Percentiles rank a stretch among this genome's conserved stretches.
Conservation (phyloP, 2,329 filamentous ascomycete species). For the Pseudofabraea citricarpa region DNA sequence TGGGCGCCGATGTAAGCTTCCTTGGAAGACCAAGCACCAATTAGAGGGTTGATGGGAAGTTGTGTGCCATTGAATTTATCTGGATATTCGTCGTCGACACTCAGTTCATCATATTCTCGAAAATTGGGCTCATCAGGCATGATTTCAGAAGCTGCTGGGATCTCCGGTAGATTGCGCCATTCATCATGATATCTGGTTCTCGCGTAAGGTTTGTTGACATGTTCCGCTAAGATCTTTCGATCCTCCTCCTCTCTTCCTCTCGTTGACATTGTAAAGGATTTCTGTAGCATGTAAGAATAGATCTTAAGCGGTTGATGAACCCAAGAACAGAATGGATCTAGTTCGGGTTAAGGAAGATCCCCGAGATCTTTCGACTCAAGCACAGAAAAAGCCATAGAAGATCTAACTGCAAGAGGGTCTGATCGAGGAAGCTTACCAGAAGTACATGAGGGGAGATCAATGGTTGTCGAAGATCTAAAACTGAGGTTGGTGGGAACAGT, state of each 20-base stretch:
- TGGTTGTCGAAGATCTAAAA: no score
- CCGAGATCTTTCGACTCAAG: no score
- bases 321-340: not conserved
- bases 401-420: no score
- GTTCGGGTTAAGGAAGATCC: not conserved
- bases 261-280: no score
- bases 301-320: not conserved
- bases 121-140: conserved; percentile 21
- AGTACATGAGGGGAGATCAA: no score
- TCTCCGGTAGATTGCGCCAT: conserved; percentile 42
- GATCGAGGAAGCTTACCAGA: no score
- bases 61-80: conserved; percentile 1
- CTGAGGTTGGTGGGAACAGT: no score
- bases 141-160: conserved; percentile 51
- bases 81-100: conserved; percentile 19
- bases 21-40: conserved; percentile 53
- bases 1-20: conserved; percentile 67
- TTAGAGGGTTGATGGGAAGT: conserved; percentile 47
- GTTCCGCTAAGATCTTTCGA: conserved; percentile 2
- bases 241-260: no score
- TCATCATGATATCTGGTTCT: conserved; percentile 2
- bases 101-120: conserved; percentile 11
- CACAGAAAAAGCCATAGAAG: no score
- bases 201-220: conserved; percentile 9
- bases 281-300: no score